Evolutionary conservation across 495 filamentous ascomycete genomes (phyloP).

Genomic region (Penicillium fimorum): DNA sequence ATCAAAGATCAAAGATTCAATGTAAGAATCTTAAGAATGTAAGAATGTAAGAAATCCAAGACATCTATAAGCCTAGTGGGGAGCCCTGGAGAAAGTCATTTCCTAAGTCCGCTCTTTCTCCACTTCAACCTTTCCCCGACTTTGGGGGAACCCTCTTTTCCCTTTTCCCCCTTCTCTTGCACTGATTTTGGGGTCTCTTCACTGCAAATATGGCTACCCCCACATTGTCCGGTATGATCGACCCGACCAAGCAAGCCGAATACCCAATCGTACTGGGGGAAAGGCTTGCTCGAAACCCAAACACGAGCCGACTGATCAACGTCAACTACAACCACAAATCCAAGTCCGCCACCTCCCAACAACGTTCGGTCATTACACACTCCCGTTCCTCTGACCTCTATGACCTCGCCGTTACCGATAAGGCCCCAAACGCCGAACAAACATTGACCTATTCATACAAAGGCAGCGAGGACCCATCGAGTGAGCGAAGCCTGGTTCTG

Average conservation of each 20-base stretch:
- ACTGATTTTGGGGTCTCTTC: not conserved
- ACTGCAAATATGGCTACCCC: constrained; percentile 37
- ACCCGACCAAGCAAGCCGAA: constrained; percentile 51
- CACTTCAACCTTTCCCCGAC: constrained; percentile 11
- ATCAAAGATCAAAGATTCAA: not conserved
- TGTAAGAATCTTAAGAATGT: not conserved
- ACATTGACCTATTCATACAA: constrained; percentile 49
- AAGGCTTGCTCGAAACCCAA: constrained; percentile 29
- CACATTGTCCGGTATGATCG: constrained; percentile 42
- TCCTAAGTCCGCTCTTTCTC: not conserved
- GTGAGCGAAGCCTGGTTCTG: constrained; percentile 45
- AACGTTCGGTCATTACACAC: constrained; percentile 41
- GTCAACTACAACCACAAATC: constrained; percentile 56
- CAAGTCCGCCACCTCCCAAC: constrained; percentile 42
- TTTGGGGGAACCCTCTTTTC: not conserved
- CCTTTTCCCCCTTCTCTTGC: not conserved
- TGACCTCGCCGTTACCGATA: constrained; percentile 51
- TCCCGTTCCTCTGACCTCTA: constrained; percentile 41
- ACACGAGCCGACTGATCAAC: constrained; percentile 35
- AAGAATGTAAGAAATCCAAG: not conserved
- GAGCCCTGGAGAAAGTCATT: constrained; percentile 1
- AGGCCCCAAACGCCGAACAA: constrained; percentile 42
- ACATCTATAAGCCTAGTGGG: not conserved
- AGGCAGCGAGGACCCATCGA: constrained; percentile 48
- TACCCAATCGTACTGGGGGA: constrained; percentile 49